phyloP scores from a whole-genome alignment of 176 grass and related monocot genomes.

The Lolium perenne region DNA sequence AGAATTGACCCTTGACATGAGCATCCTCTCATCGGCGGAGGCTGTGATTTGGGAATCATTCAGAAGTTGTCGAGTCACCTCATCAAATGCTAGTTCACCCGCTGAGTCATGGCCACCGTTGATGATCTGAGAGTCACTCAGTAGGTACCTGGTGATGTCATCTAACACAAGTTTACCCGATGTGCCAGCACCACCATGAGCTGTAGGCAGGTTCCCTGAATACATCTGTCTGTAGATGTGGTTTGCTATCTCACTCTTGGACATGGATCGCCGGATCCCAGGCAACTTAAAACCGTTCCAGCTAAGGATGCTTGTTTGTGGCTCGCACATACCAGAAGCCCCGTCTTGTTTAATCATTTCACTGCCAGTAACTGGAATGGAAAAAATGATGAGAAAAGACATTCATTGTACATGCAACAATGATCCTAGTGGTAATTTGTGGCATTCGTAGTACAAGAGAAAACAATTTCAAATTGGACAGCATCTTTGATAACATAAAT shows the following conservation, averaged over 20 bases:
- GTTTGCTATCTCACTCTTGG: slow-evolving; percentile 64
- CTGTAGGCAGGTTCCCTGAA: slow-evolving; percentile 45
- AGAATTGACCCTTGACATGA: slow-evolving; percentile 88
- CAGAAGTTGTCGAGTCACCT: slow-evolving; percentile 59
- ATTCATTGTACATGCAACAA: not conserved
- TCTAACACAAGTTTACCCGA: slow-evolving; percentile 52
- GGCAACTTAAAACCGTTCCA: slow-evolving; percentile 53
- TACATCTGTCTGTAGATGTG: slow-evolving; percentile 63
- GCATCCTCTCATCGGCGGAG: slow-evolving; percentile 60
- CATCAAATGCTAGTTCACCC: slow-evolving; percentile 60
- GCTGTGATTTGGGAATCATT: slow-evolving; percentile 56
- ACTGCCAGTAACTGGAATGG: slow-evolving; percentile 41
- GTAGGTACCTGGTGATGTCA: slow-evolving; percentile 56
- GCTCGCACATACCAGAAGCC: slow-evolving; percentile 26
- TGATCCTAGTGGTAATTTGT: not conserved
- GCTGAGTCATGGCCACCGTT: not conserved
- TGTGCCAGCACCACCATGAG: slow-evolving; percentile 23
- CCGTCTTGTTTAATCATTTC: slow-evolving; percentile 43
- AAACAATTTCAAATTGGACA: not conserved
- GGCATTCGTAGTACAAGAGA: not conserved
- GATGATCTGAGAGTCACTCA: slow-evolving; percentile 52
- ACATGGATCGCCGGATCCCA: slow-evolving; percentile 60
- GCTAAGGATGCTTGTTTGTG: slow-evolving; percentile 1
- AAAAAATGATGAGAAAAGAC: not conserved
- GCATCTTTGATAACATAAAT: not conserved